These are phyloP conservation scores for Luvunga scandens DNA, from an alignment of 345 rosid species.

Conservation along the genomic window DNA sequence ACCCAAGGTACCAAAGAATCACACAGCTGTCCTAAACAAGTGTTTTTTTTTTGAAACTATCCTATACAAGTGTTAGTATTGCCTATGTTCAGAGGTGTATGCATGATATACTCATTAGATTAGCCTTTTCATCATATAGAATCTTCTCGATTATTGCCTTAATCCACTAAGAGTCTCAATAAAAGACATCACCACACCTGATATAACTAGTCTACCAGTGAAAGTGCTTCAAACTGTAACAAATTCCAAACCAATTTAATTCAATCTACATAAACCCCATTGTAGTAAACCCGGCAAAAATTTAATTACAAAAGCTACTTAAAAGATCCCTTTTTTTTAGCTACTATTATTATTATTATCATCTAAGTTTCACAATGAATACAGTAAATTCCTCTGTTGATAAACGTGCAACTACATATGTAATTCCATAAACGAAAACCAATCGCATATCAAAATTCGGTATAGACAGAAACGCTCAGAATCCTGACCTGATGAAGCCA, in stretches of 20 bases:
- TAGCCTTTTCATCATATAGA: background rate
- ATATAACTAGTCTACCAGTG: background rate
- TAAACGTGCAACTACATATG: background rate
- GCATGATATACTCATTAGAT: background rate
- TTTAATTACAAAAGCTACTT: background rate
- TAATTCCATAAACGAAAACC: background rate
- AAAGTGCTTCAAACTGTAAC: background rate
- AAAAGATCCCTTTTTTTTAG: background rate
- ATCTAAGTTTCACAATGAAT: background rate
- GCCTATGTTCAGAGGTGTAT: no score
- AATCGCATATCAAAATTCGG: background rate
- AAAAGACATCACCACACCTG: background rate
- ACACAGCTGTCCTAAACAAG: background rate
- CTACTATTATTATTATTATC: no score
- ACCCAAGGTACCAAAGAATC: background rate
- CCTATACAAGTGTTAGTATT: background rate
- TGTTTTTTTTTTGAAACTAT: no score
- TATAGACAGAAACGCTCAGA: background rate
- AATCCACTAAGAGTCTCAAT: background rate
- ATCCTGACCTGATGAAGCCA: constrained; percentile 64
- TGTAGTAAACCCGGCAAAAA: background rate
- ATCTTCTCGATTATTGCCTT: background rate
- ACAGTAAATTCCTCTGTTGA: background rate
- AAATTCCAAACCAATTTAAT: background rate
- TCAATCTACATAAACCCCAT: background rate